Base-by-base conservation (phyloP, 192 early-diverging fungal genomes). In the Dissophora ornata region DNA sequence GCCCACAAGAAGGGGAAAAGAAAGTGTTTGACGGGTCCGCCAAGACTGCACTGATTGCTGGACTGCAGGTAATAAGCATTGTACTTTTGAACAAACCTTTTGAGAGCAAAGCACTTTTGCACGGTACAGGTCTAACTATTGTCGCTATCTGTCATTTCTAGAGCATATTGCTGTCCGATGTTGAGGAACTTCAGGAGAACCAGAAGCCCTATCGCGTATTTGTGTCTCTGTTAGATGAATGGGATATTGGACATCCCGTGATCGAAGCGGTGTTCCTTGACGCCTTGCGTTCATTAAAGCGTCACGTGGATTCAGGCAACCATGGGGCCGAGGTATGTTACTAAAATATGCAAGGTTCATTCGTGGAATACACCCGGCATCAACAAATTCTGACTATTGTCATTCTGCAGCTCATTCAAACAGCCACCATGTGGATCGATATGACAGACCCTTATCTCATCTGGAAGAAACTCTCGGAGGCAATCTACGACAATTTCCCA, bases 361-460 rank as follows among this genome's bases (percentile, higher is more conserved):
- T n/a, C n/a, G n/a, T n/a, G n/a, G n/a, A n/a, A n/a, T n/a, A n/a
- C n/a, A n/a, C n/a, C n/a, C n/a, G n/a, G n/a, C n/a, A n/a, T n/a
- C n/a, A n/a, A n/a, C n/a, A n/a, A n/a, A n/a, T n/a, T n/a, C n/a
- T n/a, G n/a, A n/a, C 15, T 38, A 42, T 29, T 1, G 0, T 3
- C 16, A 33, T 71, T 8, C 36, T 12, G 30, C 15, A 92, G 86
- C 79, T 96, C 22, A 81, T 91, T 19, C 93, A 94, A 73, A 91
- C 92, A 15, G 92, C 92, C 1, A 91, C 88, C 30, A 95, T 96
- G 94, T 93, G 94, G 80, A 77, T 98, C 25, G 93, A 95, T 59
- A 91, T 93, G 88, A 82, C 94, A n/a, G 92, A 95, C 38, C 93
- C 95, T 6, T 90, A 89, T 54, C 69, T 93, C n/a, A 87, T 94